Conservation (phyloP, 192 early-diverging fungal species). For the Backusella tarrabulga region DNA sequence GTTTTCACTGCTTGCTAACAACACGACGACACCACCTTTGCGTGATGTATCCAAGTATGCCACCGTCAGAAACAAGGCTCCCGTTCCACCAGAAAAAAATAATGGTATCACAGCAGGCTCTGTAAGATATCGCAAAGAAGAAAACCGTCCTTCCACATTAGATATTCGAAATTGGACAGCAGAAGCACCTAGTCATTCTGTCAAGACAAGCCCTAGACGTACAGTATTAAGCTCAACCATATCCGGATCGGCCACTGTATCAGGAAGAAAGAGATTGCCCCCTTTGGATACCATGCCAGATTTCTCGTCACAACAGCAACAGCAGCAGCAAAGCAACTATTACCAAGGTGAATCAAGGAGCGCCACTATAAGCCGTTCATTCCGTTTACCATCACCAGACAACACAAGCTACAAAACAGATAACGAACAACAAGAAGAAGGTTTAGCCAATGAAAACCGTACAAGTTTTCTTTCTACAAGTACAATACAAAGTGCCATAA, state of each 20-base stretch:
- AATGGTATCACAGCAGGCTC: slow-evolving; percentile 15
- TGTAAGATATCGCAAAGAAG: not conserved
- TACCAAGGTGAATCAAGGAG: slow-evolving; percentile 3
- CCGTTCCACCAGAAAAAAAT: not conserved
- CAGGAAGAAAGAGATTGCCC: not conserved
- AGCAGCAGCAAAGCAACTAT: not conserved
- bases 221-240: not conserved
- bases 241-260: slow-evolving; percentile 5
- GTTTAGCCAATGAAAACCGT: not conserved
- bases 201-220: slow-evolving; percentile 6
- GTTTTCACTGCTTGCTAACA: slow-evolving; percentile 3
- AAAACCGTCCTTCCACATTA: not conserved
- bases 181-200: not conserved
- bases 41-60: not conserved
- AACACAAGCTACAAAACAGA: not conserved
- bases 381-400: not conserved
- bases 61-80: slow-evolving; percentile 9
- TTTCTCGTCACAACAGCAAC: not conserved
- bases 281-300: not conserved
- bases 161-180: slow-evolving; percentile 13
- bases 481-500: not conserved
- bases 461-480: not conserved
- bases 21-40: not conserved
- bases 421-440: not conserved
- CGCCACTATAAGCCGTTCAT: slow-evolving; percentile 10